Percentiles rank a stretch among this genome's conserved stretches.
Evolutionary conservation across 345 rosid species (phyloP).

Genomic region (Moricandia moricandioides): DNA sequence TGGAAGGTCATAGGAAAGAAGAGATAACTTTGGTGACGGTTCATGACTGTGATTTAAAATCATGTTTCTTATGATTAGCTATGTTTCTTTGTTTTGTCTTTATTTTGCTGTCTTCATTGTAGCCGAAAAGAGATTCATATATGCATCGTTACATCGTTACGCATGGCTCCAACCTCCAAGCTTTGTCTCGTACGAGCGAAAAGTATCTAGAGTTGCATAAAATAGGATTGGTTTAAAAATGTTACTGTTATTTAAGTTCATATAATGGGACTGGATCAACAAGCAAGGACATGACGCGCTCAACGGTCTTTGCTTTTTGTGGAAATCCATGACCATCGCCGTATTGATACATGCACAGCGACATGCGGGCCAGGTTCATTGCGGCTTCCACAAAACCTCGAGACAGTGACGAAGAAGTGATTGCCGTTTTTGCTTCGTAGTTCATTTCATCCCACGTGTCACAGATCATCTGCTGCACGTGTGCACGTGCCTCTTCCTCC

Average conservation of each 20-base stretch:
- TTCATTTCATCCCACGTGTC: not conserved
- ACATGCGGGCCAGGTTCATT: not conserved
- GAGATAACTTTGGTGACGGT: not conserved
- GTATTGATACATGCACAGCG: not conserved
- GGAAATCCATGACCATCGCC: slow-evolving; percentile 2
- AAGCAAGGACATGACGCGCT: not conserved
- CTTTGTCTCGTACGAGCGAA: not conserved
- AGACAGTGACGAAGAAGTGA: not conserved
- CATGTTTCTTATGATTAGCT: not conserved
- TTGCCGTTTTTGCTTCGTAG: not conserved
- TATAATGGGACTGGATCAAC: not conserved
- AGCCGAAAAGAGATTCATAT: not conserved
- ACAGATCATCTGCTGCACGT: not conserved
- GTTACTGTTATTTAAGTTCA: no score
- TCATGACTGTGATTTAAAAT: not conserved
- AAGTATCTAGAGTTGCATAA: not conserved
- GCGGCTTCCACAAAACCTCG: not conserved
- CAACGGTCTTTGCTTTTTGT: not conserved
- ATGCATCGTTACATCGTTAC: not conserved
- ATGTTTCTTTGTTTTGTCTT: not conserved
- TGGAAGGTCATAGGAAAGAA: not conserved
- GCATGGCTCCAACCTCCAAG: no score
- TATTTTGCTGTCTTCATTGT: not conserved
- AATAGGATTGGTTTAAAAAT: not conserved
- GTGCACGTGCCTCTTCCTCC: not conserved